phyloP scores from a whole-genome alignment of 169 alveolate species.

The Plasmodium ovale region DNA sequence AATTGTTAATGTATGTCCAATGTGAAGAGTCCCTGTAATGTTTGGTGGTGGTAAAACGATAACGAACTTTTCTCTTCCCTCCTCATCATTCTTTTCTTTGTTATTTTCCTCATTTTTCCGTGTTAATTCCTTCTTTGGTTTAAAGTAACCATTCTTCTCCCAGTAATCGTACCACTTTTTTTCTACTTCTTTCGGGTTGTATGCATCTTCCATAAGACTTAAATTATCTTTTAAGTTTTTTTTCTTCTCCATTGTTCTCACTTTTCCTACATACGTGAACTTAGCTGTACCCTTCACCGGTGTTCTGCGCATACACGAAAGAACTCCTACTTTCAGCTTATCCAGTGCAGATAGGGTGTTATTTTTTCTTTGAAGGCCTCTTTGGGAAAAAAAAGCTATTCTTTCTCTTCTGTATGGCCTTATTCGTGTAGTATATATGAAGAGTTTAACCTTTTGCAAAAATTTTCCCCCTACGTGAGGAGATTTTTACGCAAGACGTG shows the following conservation, averaged over 20 bases:
- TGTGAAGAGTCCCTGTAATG: constrained; percentile 99
- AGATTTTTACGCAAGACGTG: no score
- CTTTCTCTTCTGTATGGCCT: no score
- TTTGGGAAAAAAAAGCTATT: no score
- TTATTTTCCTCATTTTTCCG: constrained; percentile 75
- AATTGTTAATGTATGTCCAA: constrained; percentile 99
- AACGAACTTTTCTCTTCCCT: constrained; percentile 88
- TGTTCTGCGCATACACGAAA: no score
- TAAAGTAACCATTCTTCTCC: constrained; percentile 92
- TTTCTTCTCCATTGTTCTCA: constrained; percentile 29
- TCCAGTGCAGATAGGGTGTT: no score
- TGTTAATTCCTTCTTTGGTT: constrained; percentile 76
- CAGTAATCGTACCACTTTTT: constrained; percentile 96
- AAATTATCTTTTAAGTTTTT: constrained; percentile 47
- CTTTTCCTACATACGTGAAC: no score
- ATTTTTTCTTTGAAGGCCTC: no score
- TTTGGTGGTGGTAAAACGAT: constrained; percentile 99
- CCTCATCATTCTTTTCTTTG: constrained; percentile 76
- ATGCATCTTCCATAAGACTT: constrained; percentile 89
- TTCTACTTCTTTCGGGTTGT: constrained; percentile 97
- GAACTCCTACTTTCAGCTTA: no score
- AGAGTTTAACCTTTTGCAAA: no score
- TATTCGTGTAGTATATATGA: no score
- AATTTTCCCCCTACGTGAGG: no score
- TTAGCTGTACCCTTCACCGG: neutral